Evolutionary conservation across 1,284 basidiomycete genomes (phyloP).

Genomic region (Singerocomus inundabilis): DNA sequence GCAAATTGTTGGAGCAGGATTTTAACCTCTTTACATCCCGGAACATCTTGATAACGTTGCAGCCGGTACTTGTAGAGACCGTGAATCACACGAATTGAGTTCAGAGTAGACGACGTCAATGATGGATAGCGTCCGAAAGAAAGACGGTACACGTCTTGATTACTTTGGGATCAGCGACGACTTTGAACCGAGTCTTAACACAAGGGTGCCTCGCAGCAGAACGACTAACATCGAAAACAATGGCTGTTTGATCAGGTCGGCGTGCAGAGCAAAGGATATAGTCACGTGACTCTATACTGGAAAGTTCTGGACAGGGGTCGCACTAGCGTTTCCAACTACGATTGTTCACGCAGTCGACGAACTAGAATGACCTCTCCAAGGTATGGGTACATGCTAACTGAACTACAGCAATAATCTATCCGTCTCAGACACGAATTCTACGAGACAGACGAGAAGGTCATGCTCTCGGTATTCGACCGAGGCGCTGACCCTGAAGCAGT

Average conservation of each 20-base stretch:
- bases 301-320: slow-evolving; percentile 23
- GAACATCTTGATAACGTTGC: slow-evolving; percentile 45
- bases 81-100: slow-evolving; percentile 52
- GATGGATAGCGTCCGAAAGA: slow-evolving; percentile 31
- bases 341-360: background rate
- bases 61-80: slow-evolving; percentile 43
- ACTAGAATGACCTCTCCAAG: slow-evolving; percentile 42
- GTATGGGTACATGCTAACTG: slow-evolving; percentile 28
- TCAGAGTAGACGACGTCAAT: slow-evolving; percentile 65
- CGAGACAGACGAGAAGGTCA: slow-evolving; percentile 76
- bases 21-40: slow-evolving; percentile 55
- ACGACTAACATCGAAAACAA: slow-evolving; percentile 83
- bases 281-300: slow-evolving; percentile 28
- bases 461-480: slow-evolving; percentile 77
- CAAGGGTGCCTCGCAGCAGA: slow-evolving; percentile 71
- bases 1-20: slow-evolving; percentile 46
- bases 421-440: slow-evolving; percentile 79
- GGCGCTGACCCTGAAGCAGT: slow-evolving; percentile 68
- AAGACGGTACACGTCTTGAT: background rate
- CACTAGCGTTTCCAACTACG: background rate
- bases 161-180: slow-evolving; percentile 75
- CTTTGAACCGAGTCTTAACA: slow-evolving; percentile 78
- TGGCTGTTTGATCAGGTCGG: slow-evolving; percentile 44
- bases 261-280: background rate
- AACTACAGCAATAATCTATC: background rate